Base-by-base conservation (phyloP, 2,329 filamentous ascomycete genomes). In the Anthostomella pinea region DNA sequence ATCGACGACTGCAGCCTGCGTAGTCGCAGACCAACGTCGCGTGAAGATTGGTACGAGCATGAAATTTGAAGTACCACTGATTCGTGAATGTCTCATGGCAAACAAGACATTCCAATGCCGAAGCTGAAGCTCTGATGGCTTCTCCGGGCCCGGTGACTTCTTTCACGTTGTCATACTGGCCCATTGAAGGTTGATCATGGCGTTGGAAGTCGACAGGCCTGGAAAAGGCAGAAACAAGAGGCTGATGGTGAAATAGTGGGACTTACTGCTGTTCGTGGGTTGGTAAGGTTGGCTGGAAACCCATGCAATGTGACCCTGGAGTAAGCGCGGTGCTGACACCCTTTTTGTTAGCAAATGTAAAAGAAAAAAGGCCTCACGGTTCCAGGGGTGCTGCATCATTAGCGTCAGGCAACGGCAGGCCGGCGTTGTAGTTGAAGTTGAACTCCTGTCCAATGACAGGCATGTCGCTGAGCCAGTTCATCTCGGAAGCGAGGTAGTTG, bases 281-380 rank as follows among this genome's bases (percentile, higher is more conserved):
- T n/a, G 26, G 16, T 11, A 13, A 22, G 24, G n/a, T 35, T 38
- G 21, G 18, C n/a, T n/a, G n/a, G n/a, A n/a, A n/a, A n/a, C n/a
- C n/a, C n/a, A n/a, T n/a, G n/a, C n/a, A 26, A 15, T 15, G 18
- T 30, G 25, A 11, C 20, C 9, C 11, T 5, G 7, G 3, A 26
- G 10, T 7, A 25, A 11, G 23, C 14, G 23, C 4, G 9, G 23
- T 13, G 14, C 9, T 28, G 17, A 47, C 54, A 57, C 54, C 56
- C 54, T 59, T 50, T 55, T 59, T 58, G 46, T 59, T 56, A 58
- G 57, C 51, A 51, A 39, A 3, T 31, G 27, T 11, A 46, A 54
- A 57, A 59, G 55, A 55, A 58, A 56, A 59, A 56, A 49, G 17
- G 31, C 10, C 51, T 57, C 47, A 58, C 56, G 32, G 25, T 41